Evolutionary conservation across 2,329 filamentous ascomycete genomes (phyloP).

Genomic region (Lecanicillium sp.): DNA sequence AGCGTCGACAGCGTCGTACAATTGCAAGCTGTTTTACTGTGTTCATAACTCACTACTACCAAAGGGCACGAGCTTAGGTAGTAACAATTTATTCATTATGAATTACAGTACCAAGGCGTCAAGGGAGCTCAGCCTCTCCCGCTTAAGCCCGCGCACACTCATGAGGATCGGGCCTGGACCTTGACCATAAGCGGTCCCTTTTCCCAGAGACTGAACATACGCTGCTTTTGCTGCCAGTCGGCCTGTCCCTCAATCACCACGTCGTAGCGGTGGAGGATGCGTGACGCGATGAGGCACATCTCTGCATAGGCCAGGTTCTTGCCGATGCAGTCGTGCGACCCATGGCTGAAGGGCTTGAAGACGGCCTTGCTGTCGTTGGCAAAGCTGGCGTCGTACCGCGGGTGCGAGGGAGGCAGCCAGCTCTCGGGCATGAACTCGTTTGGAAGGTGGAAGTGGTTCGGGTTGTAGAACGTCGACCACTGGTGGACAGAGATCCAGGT

Average conservation of each 20-base stretch:
- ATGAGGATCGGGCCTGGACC: conserved; percentile 1
- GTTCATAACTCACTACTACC: too few relatives aligned
- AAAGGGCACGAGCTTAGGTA: too few relatives aligned
- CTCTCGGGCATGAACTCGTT: conserved; percentile 42
- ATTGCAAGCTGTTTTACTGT: too few relatives aligned
- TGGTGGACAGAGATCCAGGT: conserved; percentile 38
- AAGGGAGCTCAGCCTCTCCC: too few relatives aligned
- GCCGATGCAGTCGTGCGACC: conserved; percentile 36
- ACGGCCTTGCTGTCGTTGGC: conserved; percentile 31
- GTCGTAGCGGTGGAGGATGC: conserved; percentile 41
- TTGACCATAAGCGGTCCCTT: conserved; percentile 17
- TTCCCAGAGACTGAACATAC: conserved; percentile 18
- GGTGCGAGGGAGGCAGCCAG: conserved; percentile 26
- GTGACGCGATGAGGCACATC: conserved; percentile 40
- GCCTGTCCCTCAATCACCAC: conserved; percentile 26
- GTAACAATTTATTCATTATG: too few relatives aligned
- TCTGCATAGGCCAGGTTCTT: conserved; percentile 39
- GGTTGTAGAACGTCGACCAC: conserved; percentile 38
- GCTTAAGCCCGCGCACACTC: background rate
- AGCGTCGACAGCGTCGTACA: too few relatives aligned
- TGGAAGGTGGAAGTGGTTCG: conserved; percentile 39
- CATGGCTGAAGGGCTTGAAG: conserved; percentile 33
- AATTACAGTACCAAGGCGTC: too few relatives aligned
- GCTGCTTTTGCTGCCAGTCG: conserved; percentile 19
- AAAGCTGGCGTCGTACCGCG: conserved; percentile 32